Evolutionary conservation across 352 stramenopile species (phyloP), one percentile per base, ranked within the genome.

Genomic region (Elongisporangium anandrum): DNA sequence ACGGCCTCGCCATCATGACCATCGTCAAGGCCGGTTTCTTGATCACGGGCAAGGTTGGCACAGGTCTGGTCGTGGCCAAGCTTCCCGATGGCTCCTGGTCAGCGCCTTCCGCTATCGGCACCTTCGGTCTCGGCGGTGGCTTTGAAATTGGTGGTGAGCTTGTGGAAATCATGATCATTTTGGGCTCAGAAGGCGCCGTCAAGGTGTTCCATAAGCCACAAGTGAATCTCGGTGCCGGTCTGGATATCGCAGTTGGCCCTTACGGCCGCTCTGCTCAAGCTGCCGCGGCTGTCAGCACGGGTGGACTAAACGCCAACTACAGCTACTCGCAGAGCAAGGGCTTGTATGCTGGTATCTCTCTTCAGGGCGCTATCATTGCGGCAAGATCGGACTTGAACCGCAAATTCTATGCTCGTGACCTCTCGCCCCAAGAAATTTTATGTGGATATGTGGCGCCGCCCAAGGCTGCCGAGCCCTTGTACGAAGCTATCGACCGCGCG

Each of bases 261-360:
- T 72, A 96, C 22, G 92, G 92, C 16, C 70, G 88, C 22, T 87
- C 79, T 12, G 83, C 77, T 4, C 57, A 73, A 12, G 73, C 87
- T 7, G 90, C 95, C 56, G 91, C 82, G 1, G 81, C 75, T 8
- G 72, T 71, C 10, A 87, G 77, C 57, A 70, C 68, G 19, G 75
- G 66, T 55, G 73, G 85, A 41, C 53, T 88, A 79, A 77, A 93
- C 73, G 61, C 88, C 15, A 97, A 97, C 63, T 98, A 97, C 70
- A 96, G 88, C 38, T 98, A 98, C 65, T 92, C 73, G 52, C 74
- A 96, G 17, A 94, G 80, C 52, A 97, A 97, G 54, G 93, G 93
- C n/a, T 65, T 98, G 12, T 98, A 93, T 68, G 91, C 87, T 0
- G 93, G 93, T 8, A 84, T 97, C 54, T 96, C 85, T 5, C 69